A percentile compares a stretch with the other conserved stretches of the same genome.
Evolutionary conservation across 352 stramenopile species (phyloP).

Genomic region (Pythium myriotylum): DNA sequence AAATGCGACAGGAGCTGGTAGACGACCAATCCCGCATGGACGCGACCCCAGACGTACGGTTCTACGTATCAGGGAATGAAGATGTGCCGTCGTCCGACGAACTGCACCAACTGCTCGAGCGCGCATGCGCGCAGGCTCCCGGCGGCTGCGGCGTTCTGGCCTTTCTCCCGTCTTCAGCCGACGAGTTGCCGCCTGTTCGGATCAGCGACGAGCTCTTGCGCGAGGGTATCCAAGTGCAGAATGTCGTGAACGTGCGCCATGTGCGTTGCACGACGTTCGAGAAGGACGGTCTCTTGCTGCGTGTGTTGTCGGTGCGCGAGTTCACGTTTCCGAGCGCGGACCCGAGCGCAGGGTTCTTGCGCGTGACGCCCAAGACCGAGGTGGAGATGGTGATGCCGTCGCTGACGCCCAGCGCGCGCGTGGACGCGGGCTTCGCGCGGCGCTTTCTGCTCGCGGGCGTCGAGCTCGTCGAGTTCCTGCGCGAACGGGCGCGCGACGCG

Average conservation of each 20-base stretch:
- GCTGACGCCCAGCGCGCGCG: slow-evolving; percentile 52
- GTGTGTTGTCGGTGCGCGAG: slow-evolving; percentile 44
- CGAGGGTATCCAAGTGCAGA: slow-evolving; percentile 40
- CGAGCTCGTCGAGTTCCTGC: slow-evolving; percentile 71
- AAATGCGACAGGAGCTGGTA: slow-evolving; percentile 81
- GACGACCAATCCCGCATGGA: slow-evolving; percentile 65
- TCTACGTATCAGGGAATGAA: slow-evolving; percentile 76
- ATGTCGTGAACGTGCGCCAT: slow-evolving; percentile 61
- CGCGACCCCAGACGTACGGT: slow-evolving; percentile 67
- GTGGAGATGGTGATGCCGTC: slow-evolving; percentile 64
- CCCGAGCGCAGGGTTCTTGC: slow-evolving; percentile 51
- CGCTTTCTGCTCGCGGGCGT: slow-evolving; percentile 59
- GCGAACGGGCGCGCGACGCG: slow-evolving; percentile 11
- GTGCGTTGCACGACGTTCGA: slow-evolving; percentile 54
- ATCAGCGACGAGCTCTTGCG: slow-evolving; percentile 54
- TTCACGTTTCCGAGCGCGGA: slow-evolving; percentile 53
- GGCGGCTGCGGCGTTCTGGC: slow-evolving; percentile 59
- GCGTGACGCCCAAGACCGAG: slow-evolving; percentile 56
- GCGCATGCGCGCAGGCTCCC: slow-evolving; percentile 19
- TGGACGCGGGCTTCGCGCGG: slow-evolving; percentile 54
- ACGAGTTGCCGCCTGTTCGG: slow-evolving; percentile 34
- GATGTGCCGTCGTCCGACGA: slow-evolving; percentile 51
- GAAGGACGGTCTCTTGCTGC: slow-evolving; percentile 13
- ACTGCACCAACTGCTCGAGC: slow-evolving; percentile 30
- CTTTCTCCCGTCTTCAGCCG: slow-evolving; percentile 43